These are phyloP conservation scores for Astrothelium subdiscretum DNA, from an alignment of 495 filamentous ascomycete genomes.

Conservation along the genomic window DNA sequence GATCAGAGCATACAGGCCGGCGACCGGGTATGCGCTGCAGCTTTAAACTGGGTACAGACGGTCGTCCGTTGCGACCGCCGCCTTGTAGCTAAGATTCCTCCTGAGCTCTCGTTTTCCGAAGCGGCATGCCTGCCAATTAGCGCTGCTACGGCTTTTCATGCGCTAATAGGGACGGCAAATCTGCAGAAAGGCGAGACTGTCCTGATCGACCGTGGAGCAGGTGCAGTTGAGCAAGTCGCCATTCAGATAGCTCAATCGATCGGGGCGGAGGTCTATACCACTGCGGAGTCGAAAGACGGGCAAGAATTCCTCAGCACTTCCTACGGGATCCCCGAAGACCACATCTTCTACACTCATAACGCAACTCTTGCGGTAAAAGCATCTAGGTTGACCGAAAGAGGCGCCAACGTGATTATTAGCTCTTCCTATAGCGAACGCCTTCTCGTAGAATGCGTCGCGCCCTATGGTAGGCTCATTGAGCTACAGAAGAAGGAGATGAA, in stretches of 20 bases:
- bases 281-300: constrained; percentile 35
- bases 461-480: constrained; percentile 37
- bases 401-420: constrained; percentile 16
- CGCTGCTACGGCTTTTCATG: constrained; percentile 31
- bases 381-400: constrained; percentile 8
- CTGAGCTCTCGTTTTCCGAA: constrained; percentile 22
- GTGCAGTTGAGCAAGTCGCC: constrained; percentile 36
- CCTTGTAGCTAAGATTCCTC: neutral
- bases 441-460: constrained; percentile 10
- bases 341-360: constrained; percentile 24
- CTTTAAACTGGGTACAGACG: neutral
- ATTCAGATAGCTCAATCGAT: constrained; percentile 33
- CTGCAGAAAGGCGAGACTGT: constrained; percentile 29
- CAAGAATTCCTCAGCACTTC: constrained; percentile 23
- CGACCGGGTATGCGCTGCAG: neutral
- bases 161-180: constrained; percentile 26
- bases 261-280: constrained; percentile 33
- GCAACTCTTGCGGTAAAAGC: neutral
- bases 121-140: constrained; percentile 35
- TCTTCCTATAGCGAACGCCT: constrained; percentile 10
- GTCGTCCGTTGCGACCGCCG: neutral
- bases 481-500: constrained; percentile 32
- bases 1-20: neutral
- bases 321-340: constrained; percentile 31
- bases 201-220: constrained; percentile 40